Evolutionary conservation across 805 yeast species (phyloP).

Genomic region (Barnettozyma sucrosica): DNA sequence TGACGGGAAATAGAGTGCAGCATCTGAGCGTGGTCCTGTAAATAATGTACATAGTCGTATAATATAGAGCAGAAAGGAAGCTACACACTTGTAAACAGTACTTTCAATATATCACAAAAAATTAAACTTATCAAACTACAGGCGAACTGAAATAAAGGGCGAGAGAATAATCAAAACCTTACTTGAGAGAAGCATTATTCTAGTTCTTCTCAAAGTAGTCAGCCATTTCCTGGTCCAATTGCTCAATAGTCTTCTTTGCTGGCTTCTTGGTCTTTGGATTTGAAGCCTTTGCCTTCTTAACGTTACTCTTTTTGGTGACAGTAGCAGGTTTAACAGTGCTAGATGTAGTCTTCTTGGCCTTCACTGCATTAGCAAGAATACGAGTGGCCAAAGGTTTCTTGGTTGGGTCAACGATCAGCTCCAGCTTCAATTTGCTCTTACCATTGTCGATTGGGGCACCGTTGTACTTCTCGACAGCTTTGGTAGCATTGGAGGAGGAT

Average conservation of each 20-base stretch:
- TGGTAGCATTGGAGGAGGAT: constrained; percentile 60
- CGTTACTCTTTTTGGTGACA: constrained; percentile 8
- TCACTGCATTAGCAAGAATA: constrained; percentile 46
- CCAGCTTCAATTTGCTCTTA: constrained; percentile 64
- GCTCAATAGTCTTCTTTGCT: constrained; percentile 76
- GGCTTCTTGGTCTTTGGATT: constrained; percentile 33
- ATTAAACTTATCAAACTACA: neutral
- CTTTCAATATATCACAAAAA: neutral
- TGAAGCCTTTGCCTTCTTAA: constrained; percentile 7
- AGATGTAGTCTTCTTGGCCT: constrained; percentile 1
- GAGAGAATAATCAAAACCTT: neutral
- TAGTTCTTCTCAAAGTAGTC: constrained; percentile 69
- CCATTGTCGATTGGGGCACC: constrained; percentile 95
- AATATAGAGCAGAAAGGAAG: neutral
- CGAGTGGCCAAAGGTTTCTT: constrained; percentile 70
- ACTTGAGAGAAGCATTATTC: constrained; percentile 14
- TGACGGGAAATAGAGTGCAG: neutral
- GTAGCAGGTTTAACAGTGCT: constrained; percentile 16
- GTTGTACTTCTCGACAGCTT: constrained; percentile 78
- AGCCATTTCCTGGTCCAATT: constrained; percentile 96
- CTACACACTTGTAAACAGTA: neutral
- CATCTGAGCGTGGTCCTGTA: neutral
- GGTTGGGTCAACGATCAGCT: constrained; percentile 80
- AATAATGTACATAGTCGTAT: neutral
- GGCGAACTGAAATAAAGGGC: neutral